These are phyloP conservation scores for Globisporangium iwayamae DNA, from an alignment of 352 stramenopile genomes.

Conservation along the genomic window DNA sequence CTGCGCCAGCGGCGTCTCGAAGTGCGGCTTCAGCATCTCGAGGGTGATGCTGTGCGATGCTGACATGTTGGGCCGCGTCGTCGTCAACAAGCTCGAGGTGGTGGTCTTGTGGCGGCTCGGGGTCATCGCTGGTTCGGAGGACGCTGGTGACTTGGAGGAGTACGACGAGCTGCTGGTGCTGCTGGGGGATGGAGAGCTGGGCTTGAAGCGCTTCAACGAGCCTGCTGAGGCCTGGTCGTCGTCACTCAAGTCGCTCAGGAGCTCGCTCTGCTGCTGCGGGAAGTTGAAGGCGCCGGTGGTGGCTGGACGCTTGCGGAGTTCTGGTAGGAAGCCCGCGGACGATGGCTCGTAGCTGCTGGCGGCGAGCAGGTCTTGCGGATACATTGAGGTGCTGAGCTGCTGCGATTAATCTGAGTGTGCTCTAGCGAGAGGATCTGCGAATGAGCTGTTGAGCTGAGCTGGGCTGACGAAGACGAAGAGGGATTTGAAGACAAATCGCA, in stretches of 20 bases:
- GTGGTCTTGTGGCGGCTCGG: constrained; percentile 23
- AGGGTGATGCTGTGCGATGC: constrained; percentile 78
- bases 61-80: constrained; percentile 57
- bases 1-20: constrained; percentile 79
- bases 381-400: constrained; percentile 2
- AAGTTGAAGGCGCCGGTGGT: background rate
- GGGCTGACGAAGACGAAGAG: background rate
- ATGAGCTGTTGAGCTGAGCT: background rate
- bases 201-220: constrained; percentile 10
- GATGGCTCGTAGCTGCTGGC: background rate
- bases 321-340: background rate
- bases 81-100: background rate
- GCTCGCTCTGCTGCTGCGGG: background rate
- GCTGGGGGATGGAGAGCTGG: background rate
- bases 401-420: background rate
- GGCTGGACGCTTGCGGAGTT: constrained; percentile 4
- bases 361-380: constrained; percentile 7
- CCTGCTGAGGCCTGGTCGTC: background rate
- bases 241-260: constrained; percentile 1
- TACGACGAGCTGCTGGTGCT: background rate
- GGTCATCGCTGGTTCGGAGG: constrained; percentile 7
- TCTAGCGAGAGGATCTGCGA: background rate
- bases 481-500: background rate
- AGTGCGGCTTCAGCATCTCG: constrained; percentile 77
- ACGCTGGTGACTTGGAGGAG: background rate